Evolutionary conservation across 768 basidiomycete species (phyloP).

Genomic region (Calocera viscosa): DNA sequence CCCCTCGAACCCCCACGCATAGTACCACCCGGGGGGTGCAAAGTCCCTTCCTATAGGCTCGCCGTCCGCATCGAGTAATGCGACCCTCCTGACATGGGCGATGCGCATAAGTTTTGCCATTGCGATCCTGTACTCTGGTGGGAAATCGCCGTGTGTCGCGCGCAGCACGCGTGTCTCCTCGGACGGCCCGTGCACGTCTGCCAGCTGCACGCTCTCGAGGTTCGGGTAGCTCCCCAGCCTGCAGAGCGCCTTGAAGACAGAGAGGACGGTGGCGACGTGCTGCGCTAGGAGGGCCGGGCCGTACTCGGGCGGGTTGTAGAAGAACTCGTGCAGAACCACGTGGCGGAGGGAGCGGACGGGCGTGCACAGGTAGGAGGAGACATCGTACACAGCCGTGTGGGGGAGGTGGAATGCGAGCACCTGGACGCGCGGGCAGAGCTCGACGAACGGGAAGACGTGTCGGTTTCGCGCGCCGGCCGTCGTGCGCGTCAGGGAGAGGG

Average conservation of each 20-base stretch:
- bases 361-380: background rate
- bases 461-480: background rate
- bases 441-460: background rate
- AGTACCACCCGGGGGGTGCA: background rate
- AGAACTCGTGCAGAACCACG: background rate
- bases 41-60: background rate
- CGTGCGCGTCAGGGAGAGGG: conserved; percentile 1
- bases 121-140: background rate
- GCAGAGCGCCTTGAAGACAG: background rate
- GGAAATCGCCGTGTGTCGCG: background rate
- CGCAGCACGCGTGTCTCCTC: background rate
- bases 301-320: conserved; percentile 4
- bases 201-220: background rate
- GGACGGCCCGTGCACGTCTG: background rate
- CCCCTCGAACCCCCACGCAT: conserved; percentile 5
- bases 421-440: background rate
- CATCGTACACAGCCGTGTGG: background rate
- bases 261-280: background rate
- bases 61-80: background rate
- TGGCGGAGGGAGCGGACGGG: background rate
- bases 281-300: background rate
- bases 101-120: background rate
- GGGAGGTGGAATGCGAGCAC: background rate
- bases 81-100: background rate
- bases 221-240: background rate